These are phyloP conservation scores for Termitomyces titanicus DNA, from an alignment of 768 basidiomycete genomes.

Conservation along the genomic window DNA sequence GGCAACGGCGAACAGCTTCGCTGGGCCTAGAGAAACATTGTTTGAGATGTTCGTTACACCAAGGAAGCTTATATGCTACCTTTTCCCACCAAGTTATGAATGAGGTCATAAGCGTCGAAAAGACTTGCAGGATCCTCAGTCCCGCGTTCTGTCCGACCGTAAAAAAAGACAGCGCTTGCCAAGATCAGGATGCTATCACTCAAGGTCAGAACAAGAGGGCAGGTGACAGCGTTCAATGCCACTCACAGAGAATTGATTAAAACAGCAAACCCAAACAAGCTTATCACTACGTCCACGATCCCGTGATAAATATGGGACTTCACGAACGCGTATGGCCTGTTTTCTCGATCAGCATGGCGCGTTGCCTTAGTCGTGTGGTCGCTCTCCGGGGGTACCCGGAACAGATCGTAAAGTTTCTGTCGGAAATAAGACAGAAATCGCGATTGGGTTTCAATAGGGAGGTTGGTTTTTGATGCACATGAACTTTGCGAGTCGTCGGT, in stretches of 20 bases:
- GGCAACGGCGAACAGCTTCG: conserved; percentile 84
- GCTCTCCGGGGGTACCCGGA: conserved; percentile 34
- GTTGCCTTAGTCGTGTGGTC: conserved; percentile 31
- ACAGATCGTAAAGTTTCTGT: conserved; percentile 27
- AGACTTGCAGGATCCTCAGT: conserved; percentile 57
- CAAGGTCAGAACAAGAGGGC: not conserved
- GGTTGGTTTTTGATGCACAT: conserved; percentile 5
- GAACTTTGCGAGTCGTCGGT: conserved; percentile 3
- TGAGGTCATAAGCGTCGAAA: conserved; percentile 80
- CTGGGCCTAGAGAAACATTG: conserved; percentile 51
- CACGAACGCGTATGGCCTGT: conserved; percentile 54
- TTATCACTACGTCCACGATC: conserved; percentile 60
- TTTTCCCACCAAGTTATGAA: conserved; percentile 62
- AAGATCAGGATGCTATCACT: conserved; percentile 69
- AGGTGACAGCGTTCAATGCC: conserved; percentile 20
- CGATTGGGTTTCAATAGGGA: not conserved
- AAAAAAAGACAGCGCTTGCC: conserved; percentile 78
- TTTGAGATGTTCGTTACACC: not conserved
- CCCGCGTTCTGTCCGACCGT: conserved; percentile 27
- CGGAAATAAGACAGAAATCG: conserved; percentile 11
- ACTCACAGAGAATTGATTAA: conserved; percentile 78
- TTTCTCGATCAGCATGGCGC: conserved; percentile 51
- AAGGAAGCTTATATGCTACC: conserved; percentile 34
- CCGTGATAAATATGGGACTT: conserved; percentile 63
- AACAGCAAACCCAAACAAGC: conserved; percentile 81